phyloP scores from a whole-genome alignment of 306 rosid species.

The Prunus salicina region DNA sequence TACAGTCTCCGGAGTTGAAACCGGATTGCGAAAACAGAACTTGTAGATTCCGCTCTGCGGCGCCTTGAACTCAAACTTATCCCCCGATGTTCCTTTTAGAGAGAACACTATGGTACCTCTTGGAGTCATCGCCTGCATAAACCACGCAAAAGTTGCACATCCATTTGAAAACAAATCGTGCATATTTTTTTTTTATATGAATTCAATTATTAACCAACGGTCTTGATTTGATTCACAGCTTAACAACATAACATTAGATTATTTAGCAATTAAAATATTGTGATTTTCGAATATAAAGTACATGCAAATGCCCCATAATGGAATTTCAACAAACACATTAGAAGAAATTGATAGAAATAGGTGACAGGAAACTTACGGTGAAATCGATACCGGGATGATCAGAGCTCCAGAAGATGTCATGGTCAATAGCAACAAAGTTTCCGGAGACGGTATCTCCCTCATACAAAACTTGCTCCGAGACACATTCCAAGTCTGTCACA shows the following conservation, averaged over 20 bases:
- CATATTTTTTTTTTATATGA: too few relatives aligned
- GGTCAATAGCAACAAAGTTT: slow-evolving; percentile 16
- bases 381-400: slow-evolving; percentile 19
- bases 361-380: not conserved
- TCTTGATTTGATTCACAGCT: not conserved
- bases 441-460: slow-evolving; percentile 10
- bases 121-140: not conserved
- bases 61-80: slow-evolving; percentile 3
- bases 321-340: too few relatives aligned
- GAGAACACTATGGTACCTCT: not conserved
- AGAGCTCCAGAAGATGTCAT: slow-evolving; percentile 16
- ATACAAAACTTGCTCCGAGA: slow-evolving; percentile 1
- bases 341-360: not conserved
- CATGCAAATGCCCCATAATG: too few relatives aligned
- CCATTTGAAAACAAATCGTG: not conserved
- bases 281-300: too few relatives aligned
- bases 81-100: not conserved
- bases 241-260: not conserved
- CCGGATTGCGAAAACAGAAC: slow-evolving; percentile 14
- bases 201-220: too few relatives aligned
- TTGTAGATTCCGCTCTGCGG: not conserved
- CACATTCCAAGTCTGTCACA: slow-evolving; percentile 2
- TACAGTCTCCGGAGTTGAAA: not conserved
- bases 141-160: not conserved
- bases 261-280: not conserved